These are phyloP conservation scores for Tilletiopsis washingtonensis DNA, from an alignment of 1,284 basidiomycete genomes.

Conservation along the genomic window DNA sequence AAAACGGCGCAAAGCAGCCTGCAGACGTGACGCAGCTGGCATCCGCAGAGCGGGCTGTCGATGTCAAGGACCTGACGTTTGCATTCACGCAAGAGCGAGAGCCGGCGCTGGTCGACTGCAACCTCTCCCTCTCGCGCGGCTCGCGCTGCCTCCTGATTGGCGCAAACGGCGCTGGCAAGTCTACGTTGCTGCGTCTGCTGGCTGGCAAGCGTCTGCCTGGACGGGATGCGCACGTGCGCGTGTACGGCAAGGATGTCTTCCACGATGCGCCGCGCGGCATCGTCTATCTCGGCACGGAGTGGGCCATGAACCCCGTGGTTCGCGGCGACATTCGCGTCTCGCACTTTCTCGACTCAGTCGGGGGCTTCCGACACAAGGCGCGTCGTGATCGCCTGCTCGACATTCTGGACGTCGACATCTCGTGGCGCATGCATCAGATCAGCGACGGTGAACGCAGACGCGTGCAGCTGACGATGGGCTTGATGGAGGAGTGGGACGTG, in stretches of 20 bases:
- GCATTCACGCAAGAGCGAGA: slow-evolving; percentile 21
- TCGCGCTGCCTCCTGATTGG: slow-evolving; percentile 42
- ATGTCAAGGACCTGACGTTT: slow-evolving; percentile 39
- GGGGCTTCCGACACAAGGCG: slow-evolving; percentile 86
- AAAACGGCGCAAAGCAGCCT: neutral
- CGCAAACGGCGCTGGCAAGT: slow-evolving; percentile 73
- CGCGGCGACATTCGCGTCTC: slow-evolving; percentile 54
- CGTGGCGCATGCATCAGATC: slow-evolving; percentile 73
- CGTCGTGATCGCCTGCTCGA: slow-evolving; percentile 77
- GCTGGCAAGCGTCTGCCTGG: slow-evolving; percentile 64
- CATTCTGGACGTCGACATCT: slow-evolving; percentile 80
- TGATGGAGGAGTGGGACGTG: slow-evolving; percentile 93
- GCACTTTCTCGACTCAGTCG: slow-evolving; percentile 71
- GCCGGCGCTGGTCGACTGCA: slow-evolving; percentile 36
- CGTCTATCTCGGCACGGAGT: slow-evolving; percentile 68
- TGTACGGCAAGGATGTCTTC: slow-evolving; percentile 45
- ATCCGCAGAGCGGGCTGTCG: slow-evolving; percentile 19
- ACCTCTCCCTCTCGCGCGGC: slow-evolving; percentile 30
- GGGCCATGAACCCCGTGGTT: slow-evolving; percentile 95
- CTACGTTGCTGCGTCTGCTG: slow-evolving; percentile 84
- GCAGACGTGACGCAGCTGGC: neutral
- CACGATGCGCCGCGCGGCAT: slow-evolving; percentile 36
- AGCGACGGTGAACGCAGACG: slow-evolving; percentile 90
- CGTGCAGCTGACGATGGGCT: slow-evolving; percentile 91
- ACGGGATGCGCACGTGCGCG: slow-evolving; percentile 28